phyloP scores from a whole-genome alignment of 2,329 filamentous ascomycete genomes.

The Trichoderma sp. region DNA sequence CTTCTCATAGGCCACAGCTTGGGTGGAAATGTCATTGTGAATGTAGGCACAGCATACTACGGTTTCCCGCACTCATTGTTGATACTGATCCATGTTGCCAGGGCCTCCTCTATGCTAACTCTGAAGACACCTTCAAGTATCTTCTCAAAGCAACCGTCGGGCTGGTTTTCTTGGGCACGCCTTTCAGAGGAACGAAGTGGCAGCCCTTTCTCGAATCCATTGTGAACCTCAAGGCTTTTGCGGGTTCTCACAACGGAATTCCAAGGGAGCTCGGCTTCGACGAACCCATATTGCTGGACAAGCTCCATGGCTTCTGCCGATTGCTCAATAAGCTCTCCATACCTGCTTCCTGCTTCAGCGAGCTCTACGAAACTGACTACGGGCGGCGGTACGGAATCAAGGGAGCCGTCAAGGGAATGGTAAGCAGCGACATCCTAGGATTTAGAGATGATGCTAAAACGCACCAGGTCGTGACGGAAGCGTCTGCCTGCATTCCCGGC shows the following conservation, averaged over 20 bases:
- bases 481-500: constrained; percentile 25
- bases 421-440: not conserved
- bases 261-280: constrained; percentile 29
- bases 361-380: constrained; percentile 32
- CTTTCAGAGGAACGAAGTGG: not conserved
- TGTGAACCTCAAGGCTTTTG: not conserved
- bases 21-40: not conserved
- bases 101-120: too few relatives aligned
- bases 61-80: too few relatives aligned
- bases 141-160: not conserved
- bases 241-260: constrained; percentile 31
- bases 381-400: constrained; percentile 20
- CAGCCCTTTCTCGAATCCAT: not conserved
- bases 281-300: constrained; percentile 28
- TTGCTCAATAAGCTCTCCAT: constrained; percentile 26
- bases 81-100: too few relatives aligned
- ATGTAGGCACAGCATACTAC: not conserved
- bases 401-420: not conserved
- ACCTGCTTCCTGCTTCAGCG: constrained; percentile 28
- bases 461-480: constrained; percentile 21
- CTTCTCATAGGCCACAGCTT: not conserved
- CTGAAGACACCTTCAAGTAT: not conserved
- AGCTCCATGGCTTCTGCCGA: constrained; percentile 30
- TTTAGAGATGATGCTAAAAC: not conserved
- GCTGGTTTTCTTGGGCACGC: not conserved